phyloP scores from a whole-genome alignment of 2,329 filamentous ascomycete genomes.

The Aspergillus arachidicola region DNA sequence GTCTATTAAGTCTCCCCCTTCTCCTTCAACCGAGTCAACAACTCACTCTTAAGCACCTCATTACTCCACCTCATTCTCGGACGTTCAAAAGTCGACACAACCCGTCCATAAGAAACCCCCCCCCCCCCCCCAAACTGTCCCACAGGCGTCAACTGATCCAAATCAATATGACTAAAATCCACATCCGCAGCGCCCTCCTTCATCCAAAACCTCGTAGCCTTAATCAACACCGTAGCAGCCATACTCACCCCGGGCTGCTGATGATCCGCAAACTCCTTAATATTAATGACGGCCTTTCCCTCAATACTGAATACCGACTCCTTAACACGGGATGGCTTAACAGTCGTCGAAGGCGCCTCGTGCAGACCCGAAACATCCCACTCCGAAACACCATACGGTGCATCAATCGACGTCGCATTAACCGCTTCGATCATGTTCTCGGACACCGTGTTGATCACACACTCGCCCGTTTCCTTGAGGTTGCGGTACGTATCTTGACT shows the following conservation, averaged over 20 bases:
- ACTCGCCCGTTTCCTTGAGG: constrained; percentile 70
- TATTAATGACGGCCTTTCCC: constrained; percentile 71
- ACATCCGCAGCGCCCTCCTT: constrained; percentile 81
- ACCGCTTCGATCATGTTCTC: constrained; percentile 85
- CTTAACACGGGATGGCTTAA: constrained; percentile 70
- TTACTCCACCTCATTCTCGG: constrained; percentile 46
- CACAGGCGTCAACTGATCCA: constrained; percentile 73
- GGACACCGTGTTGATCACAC: constrained; percentile 81
- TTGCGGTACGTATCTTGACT: constrained; percentile 75
- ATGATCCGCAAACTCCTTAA: constrained; percentile 73
- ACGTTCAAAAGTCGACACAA: constrained; percentile 69
- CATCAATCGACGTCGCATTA: constrained; percentile 74
- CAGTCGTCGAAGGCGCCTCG: constrained; percentile 63
- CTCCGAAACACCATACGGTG: constrained; percentile 74
- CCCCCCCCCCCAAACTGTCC: constrained; percentile 85
- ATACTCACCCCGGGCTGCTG: constrained; percentile 70
- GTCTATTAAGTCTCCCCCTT: neutral
- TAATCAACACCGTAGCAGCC: constrained; percentile 71
- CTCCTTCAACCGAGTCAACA: constrained; percentile 13
- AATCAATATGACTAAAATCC: constrained; percentile 71
- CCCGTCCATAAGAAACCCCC: constrained; percentile 71
- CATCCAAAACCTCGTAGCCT: constrained; percentile 83
- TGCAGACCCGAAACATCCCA: constrained; percentile 80
- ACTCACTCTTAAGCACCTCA: constrained; percentile 23
- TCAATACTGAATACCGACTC: constrained; percentile 83